Base-by-base conservation (phyloP, 352 stramenopile species). In the Globisporangium cederbergense region DNA sequence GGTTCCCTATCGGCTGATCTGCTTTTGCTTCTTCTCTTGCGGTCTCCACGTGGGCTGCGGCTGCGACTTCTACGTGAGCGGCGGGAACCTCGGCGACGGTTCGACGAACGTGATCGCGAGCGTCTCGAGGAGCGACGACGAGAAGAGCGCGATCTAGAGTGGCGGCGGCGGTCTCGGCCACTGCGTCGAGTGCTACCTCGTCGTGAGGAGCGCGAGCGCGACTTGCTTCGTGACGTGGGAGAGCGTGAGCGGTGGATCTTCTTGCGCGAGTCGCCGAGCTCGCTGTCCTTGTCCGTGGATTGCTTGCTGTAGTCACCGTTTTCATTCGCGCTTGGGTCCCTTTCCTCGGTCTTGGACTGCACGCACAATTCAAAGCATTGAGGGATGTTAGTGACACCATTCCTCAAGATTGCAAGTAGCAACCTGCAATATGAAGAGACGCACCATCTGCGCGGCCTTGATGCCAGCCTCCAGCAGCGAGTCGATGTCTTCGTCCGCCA, bases 401-500 rank as follows among this genome's bases (percentile, higher is more conserved):
- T 20, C 5, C 9, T 28, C 32, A 11, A 72, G 36, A 42, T 14
- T 43, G 14, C 7, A 46, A n/a, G 8, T 2, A 64, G 40, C 38
- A 45, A 13, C 42, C 30, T 74, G 51, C 74, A 50, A 62, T 58
- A 60, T 18, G 38, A 45, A 13, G 63, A 40, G n/a, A 51, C 67
- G 25, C 68, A 91, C 83, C 72, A 81, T 74, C 16, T 66, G 66
- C 11, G 73, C 78, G 28, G 83, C 74, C 51, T 80, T 75, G 63
- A 95, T 86, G 67, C 84, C 84, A 68, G 83, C 75, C 61, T 92
- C 81, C 58, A 95, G 75, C 66, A 95, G 73, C 67, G 79, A 88
- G 58, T 95, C 84, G 64, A 95, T 95, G 60, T 89, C 86, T 57
- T 89, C 76, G 65, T 91, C 84, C 55, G 83, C 85, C 76, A 86